These are phyloP conservation scores for Coniochaeta pulveracea DNA, from an alignment of 2,329 filamentous ascomycete species.

Conservation along the genomic window DNA sequence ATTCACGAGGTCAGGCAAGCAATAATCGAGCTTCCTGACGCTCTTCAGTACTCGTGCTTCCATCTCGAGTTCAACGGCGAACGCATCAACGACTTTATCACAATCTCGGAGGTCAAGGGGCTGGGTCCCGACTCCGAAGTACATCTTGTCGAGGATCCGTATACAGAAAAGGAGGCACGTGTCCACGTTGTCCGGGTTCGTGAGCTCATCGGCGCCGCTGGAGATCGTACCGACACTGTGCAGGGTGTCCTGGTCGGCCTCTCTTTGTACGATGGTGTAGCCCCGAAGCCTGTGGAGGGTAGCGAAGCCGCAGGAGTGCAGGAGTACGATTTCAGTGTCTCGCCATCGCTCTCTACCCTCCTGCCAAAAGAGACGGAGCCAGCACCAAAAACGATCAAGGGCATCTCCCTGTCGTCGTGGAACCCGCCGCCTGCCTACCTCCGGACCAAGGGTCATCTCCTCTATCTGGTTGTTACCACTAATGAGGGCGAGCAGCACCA, in stretches of 20 bases:
- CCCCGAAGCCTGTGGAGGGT: conserved; percentile 27
- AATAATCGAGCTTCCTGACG: conserved; percentile 83
- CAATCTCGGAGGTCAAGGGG: conserved; percentile 78
- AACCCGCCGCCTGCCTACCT: conserved; percentile 91
- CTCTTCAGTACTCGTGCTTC: conserved; percentile 97
- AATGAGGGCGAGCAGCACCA: conserved; percentile 93
- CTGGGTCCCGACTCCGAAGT: conserved; percentile 70
- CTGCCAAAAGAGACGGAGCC: conserved; percentile 55
- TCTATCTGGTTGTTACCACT: conserved; percentile 82
- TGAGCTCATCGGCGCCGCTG: conserved; percentile 86
- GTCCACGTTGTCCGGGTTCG: conserved; percentile 86
- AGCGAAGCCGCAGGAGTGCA: conserved; percentile 35
- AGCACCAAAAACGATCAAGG: conserved; percentile 83
- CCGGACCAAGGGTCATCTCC: conserved; percentile 79
- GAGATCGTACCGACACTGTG: conserved; percentile 75
- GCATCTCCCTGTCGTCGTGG: conserved; percentile 82
- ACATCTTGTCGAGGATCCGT: conserved; percentile 80
- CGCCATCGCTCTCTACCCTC: conserved; percentile 57
- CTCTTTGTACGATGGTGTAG: conserved; percentile 77
- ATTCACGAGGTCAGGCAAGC: conserved; percentile 95
- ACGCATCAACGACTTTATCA: conserved; percentile 89
- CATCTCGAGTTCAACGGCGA: conserved; percentile 85
- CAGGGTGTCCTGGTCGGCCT: conserved; percentile 77
- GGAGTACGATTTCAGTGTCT: conserved; percentile 67
- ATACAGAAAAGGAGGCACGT: conserved; percentile 95